Evolutionary conservation across 2,329 filamentous ascomycete genomes (phyloP).

Genomic region (Aureobasidium lini): DNA sequence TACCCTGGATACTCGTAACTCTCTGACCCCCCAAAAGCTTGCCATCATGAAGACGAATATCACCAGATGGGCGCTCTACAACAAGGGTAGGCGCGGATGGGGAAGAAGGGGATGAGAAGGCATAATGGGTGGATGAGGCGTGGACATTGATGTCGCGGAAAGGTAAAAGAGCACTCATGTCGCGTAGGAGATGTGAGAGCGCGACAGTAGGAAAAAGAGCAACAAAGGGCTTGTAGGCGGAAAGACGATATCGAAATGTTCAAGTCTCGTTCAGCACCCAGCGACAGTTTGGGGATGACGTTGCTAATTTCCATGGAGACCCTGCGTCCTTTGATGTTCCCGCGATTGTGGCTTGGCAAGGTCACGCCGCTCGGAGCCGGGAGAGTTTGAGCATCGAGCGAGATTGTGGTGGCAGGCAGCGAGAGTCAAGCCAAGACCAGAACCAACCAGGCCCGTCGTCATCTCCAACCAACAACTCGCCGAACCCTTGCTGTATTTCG

Average conservation of each 20-base stretch:
- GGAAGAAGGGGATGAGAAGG: slow-evolving; percentile 91
- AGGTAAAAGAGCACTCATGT: slow-evolving; percentile 53
- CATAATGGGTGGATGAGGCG: slow-evolving; percentile 84
- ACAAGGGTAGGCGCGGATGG: slow-evolving; percentile 81
- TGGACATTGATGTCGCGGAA: slow-evolving; percentile 98
- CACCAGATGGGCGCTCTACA: slow-evolving; percentile 85
- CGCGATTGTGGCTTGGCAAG: neutral
- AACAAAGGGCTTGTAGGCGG: neutral
- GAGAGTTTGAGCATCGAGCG: slow-evolving; percentile 3
- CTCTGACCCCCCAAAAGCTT: slow-evolving; percentile 68
- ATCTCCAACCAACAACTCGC: slow-evolving; percentile 4
- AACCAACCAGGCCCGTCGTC: neutral
- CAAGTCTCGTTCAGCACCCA: neutral
- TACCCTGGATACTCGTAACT: slow-evolving; percentile 90
- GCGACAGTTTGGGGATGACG: neutral
- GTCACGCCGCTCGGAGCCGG: too few relatives aligned
- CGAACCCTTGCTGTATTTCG: neutral
- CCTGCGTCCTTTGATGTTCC: neutral
- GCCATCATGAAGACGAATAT: slow-evolving; percentile 77
- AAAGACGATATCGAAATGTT: neutral
- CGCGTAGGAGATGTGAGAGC: neutral
- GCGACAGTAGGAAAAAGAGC: neutral
- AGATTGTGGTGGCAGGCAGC: neutral
- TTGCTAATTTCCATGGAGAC: neutral
- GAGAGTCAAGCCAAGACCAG: neutral